Conservation (phyloP, 345 rosid genomes). For the Gossypium stocksii region DNA sequence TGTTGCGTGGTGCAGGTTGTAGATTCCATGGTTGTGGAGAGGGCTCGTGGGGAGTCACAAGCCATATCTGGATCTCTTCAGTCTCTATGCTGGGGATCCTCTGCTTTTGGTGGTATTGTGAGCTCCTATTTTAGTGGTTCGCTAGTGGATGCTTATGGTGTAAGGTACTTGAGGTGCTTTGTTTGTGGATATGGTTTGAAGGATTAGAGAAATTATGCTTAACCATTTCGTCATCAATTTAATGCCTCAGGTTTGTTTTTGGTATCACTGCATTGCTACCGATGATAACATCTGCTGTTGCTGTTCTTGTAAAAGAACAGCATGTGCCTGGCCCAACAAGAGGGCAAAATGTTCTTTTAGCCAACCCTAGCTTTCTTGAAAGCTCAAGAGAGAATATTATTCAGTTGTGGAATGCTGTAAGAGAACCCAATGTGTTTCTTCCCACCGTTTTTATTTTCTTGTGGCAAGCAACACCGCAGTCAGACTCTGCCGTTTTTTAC, state of each 20-base stretch:
- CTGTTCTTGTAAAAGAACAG: conserved; percentile 88
- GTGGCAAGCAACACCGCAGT: conserved; percentile 99
- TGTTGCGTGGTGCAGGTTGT: conserved; percentile 60
- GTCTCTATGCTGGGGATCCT: conserved; percentile 97
- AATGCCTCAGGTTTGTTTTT: conserved; percentile 77
- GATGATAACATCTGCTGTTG: conserved; percentile 81
- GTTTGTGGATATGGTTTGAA: neutral
- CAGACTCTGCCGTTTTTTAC: conserved; percentile 96
- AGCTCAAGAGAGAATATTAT: conserved; percentile 59
- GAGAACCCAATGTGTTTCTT: conserved; percentile 75
- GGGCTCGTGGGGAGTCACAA: conserved; percentile 98
- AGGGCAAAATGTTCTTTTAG: conserved; percentile 36
- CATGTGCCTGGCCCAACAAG: conserved; percentile 40
- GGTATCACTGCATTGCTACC: conserved; percentile 90
- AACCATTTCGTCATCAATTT: conserved; percentile 21
- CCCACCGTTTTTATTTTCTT: conserved; percentile 86
- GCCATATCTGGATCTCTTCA: conserved; percentile 87
- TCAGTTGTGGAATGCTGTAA: conserved; percentile 69
- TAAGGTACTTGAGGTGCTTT: conserved; percentile 45
- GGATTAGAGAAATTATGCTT: neutral
- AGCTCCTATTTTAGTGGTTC: conserved; percentile 97
- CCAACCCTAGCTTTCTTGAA: conserved; percentile 50
- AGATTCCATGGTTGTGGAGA: conserved; percentile 98
- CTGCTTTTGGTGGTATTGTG: conserved; percentile 96
- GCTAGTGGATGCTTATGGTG: conserved; percentile 83